phyloP scores from a whole-genome alignment of 257 asterid species.

The Solanum okadae region DNA sequence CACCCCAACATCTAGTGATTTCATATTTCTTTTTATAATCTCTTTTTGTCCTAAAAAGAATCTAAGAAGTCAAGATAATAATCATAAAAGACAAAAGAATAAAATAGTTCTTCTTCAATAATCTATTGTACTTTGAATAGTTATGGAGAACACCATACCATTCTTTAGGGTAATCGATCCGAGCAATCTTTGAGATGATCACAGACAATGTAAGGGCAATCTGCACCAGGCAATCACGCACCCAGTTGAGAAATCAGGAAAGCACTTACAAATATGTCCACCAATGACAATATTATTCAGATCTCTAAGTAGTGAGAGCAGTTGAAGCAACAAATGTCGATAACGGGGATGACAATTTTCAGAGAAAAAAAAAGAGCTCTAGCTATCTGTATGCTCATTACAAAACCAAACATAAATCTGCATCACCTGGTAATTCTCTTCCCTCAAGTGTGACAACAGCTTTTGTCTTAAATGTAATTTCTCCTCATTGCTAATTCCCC shows the following conservation, averaged over 20 bases:
- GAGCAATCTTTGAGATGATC: conserved; percentile 87
- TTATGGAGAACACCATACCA: conserved; percentile 45
- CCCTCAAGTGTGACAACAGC: conserved; percentile 74
- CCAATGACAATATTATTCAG: not conserved
- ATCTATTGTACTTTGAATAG: not conserved
- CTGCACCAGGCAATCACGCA: conserved; percentile 28
- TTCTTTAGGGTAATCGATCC: conserved; percentile 93
- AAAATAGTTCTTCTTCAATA: not conserved
- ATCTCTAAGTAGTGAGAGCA: not conserved
- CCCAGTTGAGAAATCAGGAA: not conserved
- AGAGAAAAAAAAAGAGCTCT: not conserved
- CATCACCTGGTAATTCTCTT: conserved; percentile 81
- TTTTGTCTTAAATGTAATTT: conserved; percentile 78
- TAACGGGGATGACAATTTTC: not conserved
- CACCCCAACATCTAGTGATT: not conserved
- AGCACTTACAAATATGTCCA: not conserved
- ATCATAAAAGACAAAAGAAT: not conserved
- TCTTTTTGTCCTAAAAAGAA: not conserved
- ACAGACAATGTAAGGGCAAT: conserved; percentile 87
- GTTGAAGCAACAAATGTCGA: not conserved
- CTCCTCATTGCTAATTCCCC: conserved; percentile 85
- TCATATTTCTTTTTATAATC: not conserved
- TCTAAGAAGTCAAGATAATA: not conserved
- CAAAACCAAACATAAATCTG: not conserved
- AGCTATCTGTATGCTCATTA: not conserved